These are phyloP conservation scores for Cochlearia excelsa DNA, from an alignment of 345 rosid species.

Conservation along the genomic window DNA sequence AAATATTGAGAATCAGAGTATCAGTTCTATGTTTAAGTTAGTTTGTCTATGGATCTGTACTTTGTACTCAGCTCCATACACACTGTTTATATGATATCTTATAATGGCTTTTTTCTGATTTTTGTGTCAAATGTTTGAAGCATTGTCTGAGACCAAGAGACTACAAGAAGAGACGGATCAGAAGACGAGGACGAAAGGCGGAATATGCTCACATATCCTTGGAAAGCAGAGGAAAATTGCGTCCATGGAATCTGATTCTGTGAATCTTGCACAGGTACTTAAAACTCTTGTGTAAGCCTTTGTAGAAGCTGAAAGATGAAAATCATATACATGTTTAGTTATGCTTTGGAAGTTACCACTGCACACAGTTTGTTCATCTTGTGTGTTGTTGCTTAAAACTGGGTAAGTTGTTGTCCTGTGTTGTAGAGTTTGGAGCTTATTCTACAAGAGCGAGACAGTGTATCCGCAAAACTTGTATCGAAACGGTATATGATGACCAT, in stretches of 20 bases:
- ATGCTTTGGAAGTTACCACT: background rate
- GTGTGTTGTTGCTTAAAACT: constrained; percentile 1
- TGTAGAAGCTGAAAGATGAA: background rate
- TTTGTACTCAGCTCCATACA: background rate
- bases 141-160: constrained; percentile 43
- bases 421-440: constrained; percentile 61
- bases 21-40: background rate
- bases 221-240: constrained; percentile 54
- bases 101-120: background rate
- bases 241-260: constrained; percentile 55
- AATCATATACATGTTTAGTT: background rate
- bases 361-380: background rate
- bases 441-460: constrained; percentile 51
- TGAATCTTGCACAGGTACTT: constrained; percentile 59
- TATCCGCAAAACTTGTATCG: constrained; percentile 45
- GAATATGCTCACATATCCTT: constrained; percentile 53
- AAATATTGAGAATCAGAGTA: background rate
- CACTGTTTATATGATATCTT: background rate
- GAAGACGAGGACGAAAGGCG: constrained; percentile 52
- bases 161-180: constrained; percentile 51
- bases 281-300: background rate
- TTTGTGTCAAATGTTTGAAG: constrained; percentile 36
- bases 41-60: background rate
- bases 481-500: constrained; percentile 50
- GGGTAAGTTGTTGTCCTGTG: background rate